Conservation (phyloP, 2,329 filamentous ascomycete genomes). For the Colletotrichum destructivum region DNA sequence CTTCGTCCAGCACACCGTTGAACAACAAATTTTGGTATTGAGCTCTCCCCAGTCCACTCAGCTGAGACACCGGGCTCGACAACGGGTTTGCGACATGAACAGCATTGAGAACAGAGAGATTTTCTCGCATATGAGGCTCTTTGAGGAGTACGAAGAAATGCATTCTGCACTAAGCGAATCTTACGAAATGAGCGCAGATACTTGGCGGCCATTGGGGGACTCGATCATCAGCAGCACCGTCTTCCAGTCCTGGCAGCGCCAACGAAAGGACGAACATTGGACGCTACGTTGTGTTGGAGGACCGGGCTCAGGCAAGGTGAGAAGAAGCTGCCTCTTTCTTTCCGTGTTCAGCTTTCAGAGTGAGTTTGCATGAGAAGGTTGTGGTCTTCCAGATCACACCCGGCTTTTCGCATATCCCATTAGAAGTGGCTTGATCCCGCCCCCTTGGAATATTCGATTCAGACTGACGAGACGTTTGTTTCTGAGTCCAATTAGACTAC, state of each 20-base stretch:
- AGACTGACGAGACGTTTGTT: neutral
- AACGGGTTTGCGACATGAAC: neutral
- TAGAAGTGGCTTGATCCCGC: too few species aligned
- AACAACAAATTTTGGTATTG: too few species aligned
- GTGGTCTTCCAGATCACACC: neutral
- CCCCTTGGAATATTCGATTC: neutral
- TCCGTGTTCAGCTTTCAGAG: neutral
- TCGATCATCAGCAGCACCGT: neutral
- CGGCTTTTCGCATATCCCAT: too few species aligned
- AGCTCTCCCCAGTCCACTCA: too few species aligned
- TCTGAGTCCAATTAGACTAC: neutral
- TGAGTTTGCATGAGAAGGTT: neutral
- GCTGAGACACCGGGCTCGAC: too few species aligned
- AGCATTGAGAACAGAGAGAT: neutral
- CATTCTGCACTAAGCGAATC: slow-evolving; percentile 6
- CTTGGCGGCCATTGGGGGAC: slow-evolving; percentile 6
- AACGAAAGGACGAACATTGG: neutral
- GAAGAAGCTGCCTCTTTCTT: neutral
- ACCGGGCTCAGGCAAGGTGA: slow-evolving; percentile 27
- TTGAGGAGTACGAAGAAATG: neutral
- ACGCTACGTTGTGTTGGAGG: slow-evolving; percentile 16
- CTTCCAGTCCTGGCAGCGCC: neutral
- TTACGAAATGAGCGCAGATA: neutral
- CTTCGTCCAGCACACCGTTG: too few species aligned
- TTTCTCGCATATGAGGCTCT: neutral